Conservation (phyloP, 139 green algal genomes). For the Closterium sp. region DNA sequence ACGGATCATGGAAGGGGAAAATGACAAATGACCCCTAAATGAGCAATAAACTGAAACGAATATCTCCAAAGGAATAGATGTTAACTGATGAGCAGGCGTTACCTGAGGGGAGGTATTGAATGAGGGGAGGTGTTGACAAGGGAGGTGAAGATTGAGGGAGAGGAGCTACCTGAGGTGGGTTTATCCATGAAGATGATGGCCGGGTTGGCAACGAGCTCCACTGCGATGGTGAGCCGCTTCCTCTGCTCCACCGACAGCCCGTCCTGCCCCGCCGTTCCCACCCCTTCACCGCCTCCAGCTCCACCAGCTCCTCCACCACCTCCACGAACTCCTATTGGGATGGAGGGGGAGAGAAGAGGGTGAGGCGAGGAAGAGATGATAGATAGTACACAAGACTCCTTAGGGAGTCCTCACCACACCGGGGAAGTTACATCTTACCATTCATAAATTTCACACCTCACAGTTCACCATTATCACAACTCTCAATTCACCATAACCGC, state of each 20-base stretch:
- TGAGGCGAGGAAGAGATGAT: too few species aligned
- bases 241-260: conserved; percentile 70
- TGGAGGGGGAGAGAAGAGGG: too few species aligned
- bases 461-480: too few species aligned
- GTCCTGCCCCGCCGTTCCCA: conserved; percentile 36
- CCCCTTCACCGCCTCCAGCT: conserved; percentile 62
- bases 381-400: conserved; percentile 34
- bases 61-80: neutral
- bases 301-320: conserved; percentile 70
- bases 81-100: conserved; percentile 14
- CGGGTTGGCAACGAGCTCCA: conserved; percentile 82
- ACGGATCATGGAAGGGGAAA: too few species aligned
- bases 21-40: too few species aligned
- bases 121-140: too few species aligned
- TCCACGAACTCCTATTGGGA: conserved; percentile 56
- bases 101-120: too few species aligned
- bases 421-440: neutral
- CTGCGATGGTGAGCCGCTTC: conserved; percentile 87
- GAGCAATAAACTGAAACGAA: too few species aligned
- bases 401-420: conserved; percentile 63
- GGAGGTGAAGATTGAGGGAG: too few species aligned
- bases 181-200: conserved; percentile 58
- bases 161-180: conserved; percentile 11
- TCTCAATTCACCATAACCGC: too few species aligned
- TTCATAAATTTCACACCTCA: too few species aligned